Evolutionary conservation across 2,329 filamentous ascomycete genomes (phyloP).

Genomic region (Colletotrichum eleusines): DNA sequence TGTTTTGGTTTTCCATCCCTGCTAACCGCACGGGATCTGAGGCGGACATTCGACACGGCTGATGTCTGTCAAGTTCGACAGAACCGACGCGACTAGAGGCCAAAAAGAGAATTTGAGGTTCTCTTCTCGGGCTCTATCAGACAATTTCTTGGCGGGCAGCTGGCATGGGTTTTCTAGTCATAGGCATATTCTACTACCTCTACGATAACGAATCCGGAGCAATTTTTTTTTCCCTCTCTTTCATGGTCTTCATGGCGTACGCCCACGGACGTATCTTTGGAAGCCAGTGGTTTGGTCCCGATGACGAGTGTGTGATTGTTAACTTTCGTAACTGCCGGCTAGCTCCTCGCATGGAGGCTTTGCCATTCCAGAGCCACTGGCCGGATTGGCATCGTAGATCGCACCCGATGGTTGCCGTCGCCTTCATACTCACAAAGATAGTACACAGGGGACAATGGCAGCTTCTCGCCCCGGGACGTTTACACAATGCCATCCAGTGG

Average conservation of each 20-base stretch:
- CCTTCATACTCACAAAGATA: too few relatives aligned
- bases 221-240: neutral
- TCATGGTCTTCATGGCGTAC: neutral
- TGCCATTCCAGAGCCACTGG: neutral
- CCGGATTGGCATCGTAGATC: too few relatives aligned
- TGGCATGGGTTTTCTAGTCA: neutral
- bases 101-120: neutral
- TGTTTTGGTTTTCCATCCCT: neutral
- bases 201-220: neutral
- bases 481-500: too few relatives aligned
- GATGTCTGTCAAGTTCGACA: neutral
- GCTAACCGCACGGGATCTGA: neutral
- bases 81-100: neutral
- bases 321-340: too few relatives aligned
- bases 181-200: neutral
- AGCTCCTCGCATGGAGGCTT: neutral
- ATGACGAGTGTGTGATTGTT: too few relatives aligned
- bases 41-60: neutral
- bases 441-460: too few relatives aligned
- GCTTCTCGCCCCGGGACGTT: too few relatives aligned
- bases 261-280: too few relatives aligned
- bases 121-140: neutral
- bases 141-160: neutral
- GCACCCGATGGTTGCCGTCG: too few relatives aligned
- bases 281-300: too few relatives aligned